Conservation (phyloP, 345 rosid genomes). For the Orychophragmus violaceus region DNA sequence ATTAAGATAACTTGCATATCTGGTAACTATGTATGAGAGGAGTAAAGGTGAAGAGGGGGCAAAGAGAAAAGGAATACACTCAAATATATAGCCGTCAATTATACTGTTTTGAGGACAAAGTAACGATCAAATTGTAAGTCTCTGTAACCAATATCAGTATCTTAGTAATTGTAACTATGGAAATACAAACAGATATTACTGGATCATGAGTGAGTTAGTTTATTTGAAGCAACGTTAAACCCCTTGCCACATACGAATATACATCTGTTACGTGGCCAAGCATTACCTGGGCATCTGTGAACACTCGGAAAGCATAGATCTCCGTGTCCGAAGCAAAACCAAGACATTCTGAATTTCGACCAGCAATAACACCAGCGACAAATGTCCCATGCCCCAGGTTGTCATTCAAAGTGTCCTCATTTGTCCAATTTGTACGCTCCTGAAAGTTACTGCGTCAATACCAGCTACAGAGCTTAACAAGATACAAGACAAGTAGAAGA, state of each 20-base stretch:
- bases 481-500: neutral
- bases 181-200: neutral
- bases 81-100: neutral
- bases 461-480: constrained; percentile 28
- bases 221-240: neutral
- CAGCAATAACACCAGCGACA: constrained; percentile 98
- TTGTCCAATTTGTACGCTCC: constrained; percentile 99
- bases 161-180: neutral
- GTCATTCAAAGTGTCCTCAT: constrained; percentile 94
- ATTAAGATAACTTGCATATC: constrained; percentile 5
- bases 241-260: too few species aligned
- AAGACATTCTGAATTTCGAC: constrained; percentile 79
- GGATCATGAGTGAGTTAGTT: neutral
- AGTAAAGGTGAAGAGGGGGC: neutral
- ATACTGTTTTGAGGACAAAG: neutral
- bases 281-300: constrained; percentile 99
- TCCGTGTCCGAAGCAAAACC: constrained; percentile 97
- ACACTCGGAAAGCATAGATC: constrained; percentile 89
- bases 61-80: constrained; percentile 8
- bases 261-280: constrained; percentile 24
- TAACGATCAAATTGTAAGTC: neutral
- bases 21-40: neutral
- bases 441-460: constrained; percentile 37
- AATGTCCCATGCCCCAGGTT: constrained; percentile 99
- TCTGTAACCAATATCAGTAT: constrained; percentile 4